Evolutionary conservation across 2,329 filamentous ascomycete genomes (phyloP), one percentile per base, ranked within the genome.

Genomic region (Metarhizium robertsii): DNA sequence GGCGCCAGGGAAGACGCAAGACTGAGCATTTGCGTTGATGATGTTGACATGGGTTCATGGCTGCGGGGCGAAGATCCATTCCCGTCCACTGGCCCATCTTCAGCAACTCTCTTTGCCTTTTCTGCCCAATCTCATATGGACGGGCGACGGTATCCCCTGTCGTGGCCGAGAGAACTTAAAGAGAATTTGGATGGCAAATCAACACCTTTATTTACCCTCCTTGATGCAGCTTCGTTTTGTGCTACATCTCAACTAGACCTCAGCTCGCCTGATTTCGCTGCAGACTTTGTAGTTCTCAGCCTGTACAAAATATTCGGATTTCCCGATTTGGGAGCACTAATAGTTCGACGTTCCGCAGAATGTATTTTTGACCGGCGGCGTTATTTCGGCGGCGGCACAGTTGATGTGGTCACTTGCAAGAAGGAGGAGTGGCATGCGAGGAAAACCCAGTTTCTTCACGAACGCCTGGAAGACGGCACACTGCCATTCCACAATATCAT

Each of bases 291-390:
- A 0, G 87, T 90, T 0, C 65, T 97, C 46, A 96, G 92, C 69
- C 84, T 97, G 60, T 95, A 96, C 74, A 99, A 97, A 69, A 92
- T 96, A n/a, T 97, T 97, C 68, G 92, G 94, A 1, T 96, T 96
- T 61, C 92, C 92, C 0, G 90, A 97, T 66, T 75, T 97, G 2
- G 92, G 92, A 2, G 91, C 86, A 1, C 72, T 99, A 56, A 84
- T 97, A 34, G 84, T 97, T 13, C 84, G 87, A 46, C 91, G 89
- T 62, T 77, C 81, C 36, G 81, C 88, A 13, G 83, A 81, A 6
- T 68, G 78, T 43, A 66, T 86, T 3, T 84, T 96, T 50, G 74
- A 80, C 36, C 75, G 76, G 46, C 82, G 90, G 57, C 84, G 75
- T 59, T 99, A 95, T 64, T 99, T 99, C 71, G 92, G 92, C 6